These are phyloP conservation scores for Sanghuangporus weigelae DNA, from an alignment of 1,284 basidiomycete genomes.

Conservation along the genomic window DNA sequence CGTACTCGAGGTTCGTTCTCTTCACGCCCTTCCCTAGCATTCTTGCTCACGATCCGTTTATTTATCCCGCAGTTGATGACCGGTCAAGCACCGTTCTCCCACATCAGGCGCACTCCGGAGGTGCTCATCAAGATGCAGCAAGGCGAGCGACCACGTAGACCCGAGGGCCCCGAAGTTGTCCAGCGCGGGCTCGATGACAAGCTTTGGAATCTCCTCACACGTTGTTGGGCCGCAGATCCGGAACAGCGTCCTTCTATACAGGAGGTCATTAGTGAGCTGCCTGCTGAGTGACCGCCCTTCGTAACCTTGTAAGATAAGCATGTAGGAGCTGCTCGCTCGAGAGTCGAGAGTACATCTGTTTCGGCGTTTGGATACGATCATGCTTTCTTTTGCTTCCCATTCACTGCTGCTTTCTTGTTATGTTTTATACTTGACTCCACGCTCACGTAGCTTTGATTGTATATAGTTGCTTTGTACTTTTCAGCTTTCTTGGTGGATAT, in stretches of 20 bases:
- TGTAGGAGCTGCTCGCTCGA: background rate
- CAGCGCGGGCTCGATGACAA: conserved; percentile 41
- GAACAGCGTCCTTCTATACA: conserved; percentile 36
- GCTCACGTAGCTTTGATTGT: no score
- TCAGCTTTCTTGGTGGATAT: no score
- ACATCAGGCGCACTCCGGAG: conserved; percentile 42
- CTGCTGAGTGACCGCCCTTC: conserved; percentile 20
- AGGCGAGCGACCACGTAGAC: conserved; percentile 39
- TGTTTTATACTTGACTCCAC: no score
- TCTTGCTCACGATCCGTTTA: background rate
- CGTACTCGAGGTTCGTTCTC: conserved; percentile 40
- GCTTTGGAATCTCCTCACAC: conserved; percentile 40
- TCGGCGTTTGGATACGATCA: no score
- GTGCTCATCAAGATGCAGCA: conserved; percentile 40
- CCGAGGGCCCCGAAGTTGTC: conserved; percentile 30
- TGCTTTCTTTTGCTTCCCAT: no score
- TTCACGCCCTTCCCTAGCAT: background rate
- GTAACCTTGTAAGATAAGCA: background rate
- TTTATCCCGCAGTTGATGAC: conserved; percentile 38
- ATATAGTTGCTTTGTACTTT: no score
- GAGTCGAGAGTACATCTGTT: background rate
- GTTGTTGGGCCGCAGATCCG: conserved; percentile 39
- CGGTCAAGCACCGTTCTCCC: conserved; percentile 42
- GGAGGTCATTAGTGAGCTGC: conserved; percentile 28
- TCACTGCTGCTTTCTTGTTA: no score